Evolutionary conservation across 73 alveolate species (phyloP), one percentile per base, ranked within the genome.

Genomic region (Diophrys sp.): DNA sequence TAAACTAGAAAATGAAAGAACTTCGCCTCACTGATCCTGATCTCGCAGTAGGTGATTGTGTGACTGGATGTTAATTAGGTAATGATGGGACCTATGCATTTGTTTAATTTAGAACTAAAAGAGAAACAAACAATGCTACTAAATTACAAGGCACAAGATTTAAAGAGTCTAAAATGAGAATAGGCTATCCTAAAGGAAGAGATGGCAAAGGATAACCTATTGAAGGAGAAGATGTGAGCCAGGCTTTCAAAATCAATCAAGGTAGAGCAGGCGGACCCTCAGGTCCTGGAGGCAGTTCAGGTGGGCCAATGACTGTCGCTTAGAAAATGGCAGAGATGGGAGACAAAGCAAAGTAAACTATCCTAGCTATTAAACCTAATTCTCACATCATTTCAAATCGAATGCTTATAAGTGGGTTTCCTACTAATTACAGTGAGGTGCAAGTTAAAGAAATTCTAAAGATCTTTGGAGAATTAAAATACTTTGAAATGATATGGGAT

Each of bases 261-360:
- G 62, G 62, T 44, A 44, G 62, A n/a, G n/a, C n/a, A n/a, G n/a
- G n/a, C n/a, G n/a, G n/a, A n/a, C n/a, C n/a, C n/a, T n/a, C 18
- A 11, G 62, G 62, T 11, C 18, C 62, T 5, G 62, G 62, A 18
- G 18, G n/a, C 5, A 44, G 62, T 11, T 5, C n/a, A 44, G 62
- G n/a, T 44, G 62, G 62, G 62, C 62, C 62, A 11, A 44, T 44
- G 62, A 44, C 62, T 44, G 62, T 44, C 5, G 62, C 62, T 44
- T 5, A 44, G 62, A 44, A 44, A 44, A 11, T 44, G 62, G 62
- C 62, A 11, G 62, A 44, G 62, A 44, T 44, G 62, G 5, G n/a
- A 11, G n/a, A 44, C n/a, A 44, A 5, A 11, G 18, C 5, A 11
- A 5, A 44, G 18, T 44, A 44, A 18, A 44, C 62, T 11, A 11